Evolutionary conservation across 768 basidiomycete species (phyloP).

Genomic region (Astraeus odoratus): DNA sequence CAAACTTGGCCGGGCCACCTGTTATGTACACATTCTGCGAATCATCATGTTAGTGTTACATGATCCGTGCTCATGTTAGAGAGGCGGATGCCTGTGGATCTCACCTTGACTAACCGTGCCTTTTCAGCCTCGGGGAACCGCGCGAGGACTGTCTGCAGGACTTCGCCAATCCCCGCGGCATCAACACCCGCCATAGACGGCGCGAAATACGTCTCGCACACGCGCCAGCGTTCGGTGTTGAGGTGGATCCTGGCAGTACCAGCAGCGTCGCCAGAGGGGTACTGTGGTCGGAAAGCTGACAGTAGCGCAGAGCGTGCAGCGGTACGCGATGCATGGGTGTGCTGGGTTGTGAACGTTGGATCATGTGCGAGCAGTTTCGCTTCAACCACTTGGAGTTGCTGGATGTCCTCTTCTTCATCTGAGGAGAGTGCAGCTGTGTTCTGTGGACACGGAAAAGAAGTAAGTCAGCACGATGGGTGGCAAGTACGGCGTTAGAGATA

Average conservation of each 20-base stretch:
- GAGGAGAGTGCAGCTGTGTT: slow-evolving; percentile 68
- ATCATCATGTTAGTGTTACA: not conserved
- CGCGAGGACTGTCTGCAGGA: slow-evolving; percentile 75
- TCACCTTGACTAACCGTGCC: slow-evolving; percentile 67
- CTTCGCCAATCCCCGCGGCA: slow-evolving; percentile 90
- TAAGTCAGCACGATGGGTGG: not conserved
- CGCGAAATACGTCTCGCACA: slow-evolving; percentile 88
- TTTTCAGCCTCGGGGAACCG: slow-evolving; percentile 66
- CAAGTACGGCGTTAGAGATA: slow-evolving; percentile 13
- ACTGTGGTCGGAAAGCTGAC: slow-evolving; percentile 76
- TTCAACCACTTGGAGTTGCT: slow-evolving; percentile 68
- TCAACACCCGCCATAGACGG: slow-evolving; percentile 94
- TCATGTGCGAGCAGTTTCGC: slow-evolving; percentile 76
- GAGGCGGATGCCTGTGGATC: slow-evolving; percentile 4
- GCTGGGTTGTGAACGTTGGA: slow-evolving; percentile 70
- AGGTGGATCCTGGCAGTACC: slow-evolving; percentile 78
- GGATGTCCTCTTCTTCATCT: slow-evolving; percentile 84
- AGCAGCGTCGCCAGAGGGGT: slow-evolving; percentile 66
- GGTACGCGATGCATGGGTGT: slow-evolving; percentile 76
- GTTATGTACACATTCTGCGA: slow-evolving; percentile 83
- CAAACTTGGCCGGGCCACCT: slow-evolving; percentile 71
- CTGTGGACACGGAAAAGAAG: slow-evolving; percentile 27
- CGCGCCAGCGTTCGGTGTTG: slow-evolving; percentile 84
- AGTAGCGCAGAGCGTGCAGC: slow-evolving; percentile 80
- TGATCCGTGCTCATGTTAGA: not conserved